These are phyloP conservation scores for Coemansia sp. DNA, from an alignment of 192 early-diverging fungal genomes.

Conservation along the genomic window DNA sequence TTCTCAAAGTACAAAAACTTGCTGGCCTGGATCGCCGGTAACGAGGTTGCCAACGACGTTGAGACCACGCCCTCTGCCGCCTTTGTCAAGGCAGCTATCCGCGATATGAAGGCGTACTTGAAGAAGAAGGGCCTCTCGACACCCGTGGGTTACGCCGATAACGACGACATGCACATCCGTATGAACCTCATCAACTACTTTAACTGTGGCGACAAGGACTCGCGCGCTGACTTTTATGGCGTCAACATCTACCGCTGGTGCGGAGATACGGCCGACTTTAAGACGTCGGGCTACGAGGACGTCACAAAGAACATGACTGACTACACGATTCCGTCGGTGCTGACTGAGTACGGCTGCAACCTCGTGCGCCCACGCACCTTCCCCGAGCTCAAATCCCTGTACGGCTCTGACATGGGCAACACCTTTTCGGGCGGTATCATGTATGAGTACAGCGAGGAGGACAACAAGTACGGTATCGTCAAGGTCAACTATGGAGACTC, in stretches of 20 bases:
- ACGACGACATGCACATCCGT: slow-evolving; percentile 70
- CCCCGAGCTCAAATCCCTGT: slow-evolving; percentile 68
- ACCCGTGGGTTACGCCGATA: slow-evolving; percentile 76
- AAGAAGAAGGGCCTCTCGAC: slow-evolving; percentile 56
- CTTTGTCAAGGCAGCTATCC: slow-evolving; percentile 67
- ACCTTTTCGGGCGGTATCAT: slow-evolving; percentile 73
- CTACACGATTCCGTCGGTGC: slow-evolving; percentile 69
- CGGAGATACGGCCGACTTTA: slow-evolving; percentile 60
- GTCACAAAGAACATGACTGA: slow-evolving; percentile 67
- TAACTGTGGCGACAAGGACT: slow-evolving; percentile 65
- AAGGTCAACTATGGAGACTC: slow-evolving; percentile 58
- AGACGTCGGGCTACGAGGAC: slow-evolving; percentile 71
- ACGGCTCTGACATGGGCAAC: slow-evolving; percentile 68
- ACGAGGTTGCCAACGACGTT: slow-evolving; percentile 74
- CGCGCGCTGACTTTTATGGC: slow-evolving; percentile 74
- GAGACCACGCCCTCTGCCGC: slow-evolving; percentile 67
- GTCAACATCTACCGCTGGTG: slow-evolving; percentile 81
- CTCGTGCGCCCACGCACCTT: slow-evolving; percentile 67
- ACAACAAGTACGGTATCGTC: slow-evolving; percentile 75
- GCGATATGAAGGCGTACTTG: slow-evolving; percentile 72
- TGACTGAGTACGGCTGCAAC: slow-evolving; percentile 81
- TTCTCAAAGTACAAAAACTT: slow-evolving; percentile 69
- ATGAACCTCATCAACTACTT: slow-evolving; percentile 71
- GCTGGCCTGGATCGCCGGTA: slow-evolving; percentile 73
- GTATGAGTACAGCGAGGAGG: slow-evolving; percentile 77